phyloP scores from a whole-genome alignment of 768 basidiomycete species.

The Tricholoma hemisulphureum region DNA sequence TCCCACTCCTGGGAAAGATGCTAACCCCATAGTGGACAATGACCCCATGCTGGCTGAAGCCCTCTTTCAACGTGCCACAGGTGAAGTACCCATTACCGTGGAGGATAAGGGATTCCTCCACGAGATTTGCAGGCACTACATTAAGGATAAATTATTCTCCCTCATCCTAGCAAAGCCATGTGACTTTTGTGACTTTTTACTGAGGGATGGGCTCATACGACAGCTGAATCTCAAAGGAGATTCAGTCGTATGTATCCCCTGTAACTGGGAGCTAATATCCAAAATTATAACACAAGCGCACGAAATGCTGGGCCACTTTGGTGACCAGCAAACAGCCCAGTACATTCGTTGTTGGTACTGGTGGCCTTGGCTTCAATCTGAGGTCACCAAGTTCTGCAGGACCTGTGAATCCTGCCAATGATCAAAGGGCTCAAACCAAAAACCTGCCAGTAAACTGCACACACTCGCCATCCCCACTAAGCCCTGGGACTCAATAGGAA shows the following conservation, averaged over 20 bases:
- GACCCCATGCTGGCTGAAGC: too few relatives aligned
- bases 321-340: background rate
- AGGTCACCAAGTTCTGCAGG: background rate
- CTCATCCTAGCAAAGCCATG: too few relatives aligned
- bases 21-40: too few relatives aligned
- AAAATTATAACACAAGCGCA: conserved; percentile 5
- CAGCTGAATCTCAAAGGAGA: background rate
- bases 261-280: background rate
- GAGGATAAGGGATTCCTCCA: too few relatives aligned
- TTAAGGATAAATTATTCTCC: too few relatives aligned
- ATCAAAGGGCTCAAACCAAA: background rate
- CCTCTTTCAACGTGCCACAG: too few relatives aligned
- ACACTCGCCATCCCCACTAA: background rate
- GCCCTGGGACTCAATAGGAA: too few relatives aligned
- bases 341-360: conserved; percentile 28
- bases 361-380: conserved; percentile 23
- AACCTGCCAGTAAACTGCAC: background rate
- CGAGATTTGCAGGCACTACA: too few relatives aligned
- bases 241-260: background rate
- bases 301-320: conserved; percentile 5
- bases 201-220: background rate
- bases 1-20: too few relatives aligned
- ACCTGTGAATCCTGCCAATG: background rate
- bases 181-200: conserved; percentile 10
- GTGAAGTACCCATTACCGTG: too few relatives aligned